phyloP scores from a whole-genome alignment of 108 stramenopile species.

The Cyclotella sp. region DNA sequence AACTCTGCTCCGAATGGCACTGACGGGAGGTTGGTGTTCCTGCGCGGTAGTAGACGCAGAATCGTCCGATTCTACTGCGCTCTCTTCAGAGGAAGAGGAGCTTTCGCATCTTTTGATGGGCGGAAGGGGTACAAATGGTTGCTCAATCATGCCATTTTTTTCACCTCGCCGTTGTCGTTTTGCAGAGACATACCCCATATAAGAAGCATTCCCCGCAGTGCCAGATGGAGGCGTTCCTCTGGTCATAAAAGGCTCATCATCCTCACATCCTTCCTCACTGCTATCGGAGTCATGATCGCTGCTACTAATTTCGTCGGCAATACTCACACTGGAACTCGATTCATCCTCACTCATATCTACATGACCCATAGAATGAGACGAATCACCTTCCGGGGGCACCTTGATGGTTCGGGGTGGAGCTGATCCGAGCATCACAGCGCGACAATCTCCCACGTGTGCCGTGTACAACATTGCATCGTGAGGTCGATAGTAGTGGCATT shows the following conservation, averaged over 20 bases:
- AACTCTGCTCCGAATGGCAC: conserved; percentile 4
- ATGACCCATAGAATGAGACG: conserved; percentile 36
- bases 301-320: conserved; percentile 79
- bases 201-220: neutral
- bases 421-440: conserved; percentile 82
- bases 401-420: conserved; percentile 86
- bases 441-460: conserved; percentile 87
- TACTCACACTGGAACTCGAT: conserved; percentile 67
- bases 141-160: conserved; percentile 39
- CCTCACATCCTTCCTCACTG: conserved; percentile 66
- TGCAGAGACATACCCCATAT: conserved; percentile 37
- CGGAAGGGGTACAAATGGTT: conserved; percentile 49
- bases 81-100: conserved; percentile 42
- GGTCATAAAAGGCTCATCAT: conserved; percentile 38
- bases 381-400: conserved; percentile 61
- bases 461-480: conserved; percentile 86
- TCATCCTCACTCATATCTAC: conserved; percentile 74
- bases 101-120: conserved; percentile 36
- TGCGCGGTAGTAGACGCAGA: conserved; percentile 42
- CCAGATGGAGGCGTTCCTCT: conserved; percentile 13
- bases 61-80: conserved; percentile 48
- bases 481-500: conserved; percentile 78
- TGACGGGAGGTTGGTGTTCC: conserved; percentile 16
- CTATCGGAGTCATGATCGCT: conserved; percentile 83
- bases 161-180: conserved; percentile 24